A percentile compares a stretch with the other conserved stretches of the same genome.
These are phyloP conservation scores for Phytophthora uliginosa DNA, from an alignment of 352 stramenopile genomes.

Conservation along the genomic window DNA sequence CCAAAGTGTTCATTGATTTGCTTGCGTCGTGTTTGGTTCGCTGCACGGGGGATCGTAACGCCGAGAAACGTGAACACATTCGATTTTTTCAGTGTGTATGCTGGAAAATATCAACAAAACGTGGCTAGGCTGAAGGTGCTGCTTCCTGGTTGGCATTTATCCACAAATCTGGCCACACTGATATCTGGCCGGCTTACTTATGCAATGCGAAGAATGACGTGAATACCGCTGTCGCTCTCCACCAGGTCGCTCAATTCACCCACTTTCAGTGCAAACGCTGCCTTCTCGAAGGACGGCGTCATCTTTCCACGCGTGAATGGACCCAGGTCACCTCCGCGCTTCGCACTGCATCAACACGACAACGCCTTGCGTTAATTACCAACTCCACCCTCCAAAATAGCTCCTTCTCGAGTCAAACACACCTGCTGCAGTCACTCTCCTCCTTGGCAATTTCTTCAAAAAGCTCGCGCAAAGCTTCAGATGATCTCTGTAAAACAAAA, in stretches of 20 bases:
- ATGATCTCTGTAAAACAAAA: slow-evolving; percentile 22
- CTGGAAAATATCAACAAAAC: slow-evolving; percentile 14
- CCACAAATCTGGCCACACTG: slow-evolving; percentile 7
- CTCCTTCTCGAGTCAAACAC: not conserved
- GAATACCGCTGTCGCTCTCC: slow-evolving; percentile 96
- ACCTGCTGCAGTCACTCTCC: slow-evolving; percentile 93
- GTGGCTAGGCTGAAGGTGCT: slow-evolving; percentile 9
- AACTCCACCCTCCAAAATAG: not conserved
- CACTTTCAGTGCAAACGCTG: slow-evolving; percentile 93
- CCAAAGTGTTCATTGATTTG: slow-evolving; percentile 1
- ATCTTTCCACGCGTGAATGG: slow-evolving; percentile 93
- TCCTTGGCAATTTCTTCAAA: slow-evolving; percentile 91
- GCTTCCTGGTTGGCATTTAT: slow-evolving; percentile 16
- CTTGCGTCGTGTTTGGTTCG: not conserved
- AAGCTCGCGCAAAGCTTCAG: slow-evolving; percentile 65
- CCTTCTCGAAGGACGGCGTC: slow-evolving; percentile 94
- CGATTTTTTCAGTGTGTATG: slow-evolving; percentile 1
- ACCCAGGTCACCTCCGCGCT: slow-evolving; percentile 93
- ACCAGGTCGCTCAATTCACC: slow-evolving; percentile 96
- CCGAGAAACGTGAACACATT: not conserved
- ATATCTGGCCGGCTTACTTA: slow-evolving; percentile 33
- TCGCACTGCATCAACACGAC: slow-evolving; percentile 64
- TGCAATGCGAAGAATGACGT: slow-evolving; percentile 96
- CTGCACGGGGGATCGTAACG: not conserved
- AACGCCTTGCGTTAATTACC: not conserved